Base-by-base conservation (phyloP, 2,329 filamentous ascomycete species). In the Tolypocladium tundrense region DNA sequence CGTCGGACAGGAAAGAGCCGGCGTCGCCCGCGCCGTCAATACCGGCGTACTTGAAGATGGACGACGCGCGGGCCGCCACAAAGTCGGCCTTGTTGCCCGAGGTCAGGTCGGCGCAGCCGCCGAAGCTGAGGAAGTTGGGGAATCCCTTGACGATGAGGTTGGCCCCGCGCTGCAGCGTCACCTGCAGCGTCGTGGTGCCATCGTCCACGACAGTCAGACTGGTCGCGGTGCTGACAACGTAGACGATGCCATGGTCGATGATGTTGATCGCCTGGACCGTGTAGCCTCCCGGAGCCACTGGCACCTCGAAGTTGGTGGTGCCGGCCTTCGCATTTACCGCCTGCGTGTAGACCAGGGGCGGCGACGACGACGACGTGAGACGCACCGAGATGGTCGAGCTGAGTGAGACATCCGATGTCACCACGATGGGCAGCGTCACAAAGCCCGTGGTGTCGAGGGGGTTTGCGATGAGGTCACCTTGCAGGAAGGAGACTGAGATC, bases 111-210 rank as follows among this genome's bases (percentile, higher is more conserved):
- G 41, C 9, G 54, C 16, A 42, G 33, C 50, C 58, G n/a, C 58
- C 58, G n/a, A 59, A 59, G 51, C 58, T 57, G 16, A 57, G 45
- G 24, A 40, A 56, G n/a, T 14, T 6, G 7, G 55, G 55, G 27
- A 57, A 57, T 1, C 55, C 55, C 19, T 33, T 27, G 16, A 54
- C 54, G 1, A 13, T 9, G 33, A 59, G 53, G 31, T 53, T 51
- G 40, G 57, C n/a, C 7, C 57, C 57, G 11, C 19, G 19, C 21
- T 39, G 41, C 50, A 58, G 1, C 13, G 24, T 43, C 31, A 56
- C 10, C 16, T 33, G 1, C 7, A 56, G 11, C 16, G 2, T n/a
- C 24, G 43, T 52, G 21, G 35, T 56, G 43, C 55, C 55, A 16
- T 56, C 21, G 0, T 3, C 1, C 1, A 10, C 13, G 16, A 56